Percentiles rank a stretch among this genome's conserved stretches.
These are phyloP conservation scores for Zopfochytrium polystomum DNA, from an alignment of 371 early-diverging fungal genomes.

Conservation along the genomic window DNA sequence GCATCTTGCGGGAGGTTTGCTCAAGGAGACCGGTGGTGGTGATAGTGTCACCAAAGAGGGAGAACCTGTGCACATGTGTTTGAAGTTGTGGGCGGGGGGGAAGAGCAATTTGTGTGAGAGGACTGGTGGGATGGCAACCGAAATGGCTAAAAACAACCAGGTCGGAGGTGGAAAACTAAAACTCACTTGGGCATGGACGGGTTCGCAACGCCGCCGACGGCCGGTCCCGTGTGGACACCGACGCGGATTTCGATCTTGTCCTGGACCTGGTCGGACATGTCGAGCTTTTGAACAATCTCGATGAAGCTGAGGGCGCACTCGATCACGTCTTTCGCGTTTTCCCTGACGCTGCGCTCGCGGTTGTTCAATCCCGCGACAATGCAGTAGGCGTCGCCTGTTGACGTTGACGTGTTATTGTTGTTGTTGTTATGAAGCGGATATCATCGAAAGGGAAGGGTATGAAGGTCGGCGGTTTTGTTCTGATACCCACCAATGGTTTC, in stretches of 20 bases:
- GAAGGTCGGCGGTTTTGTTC: constrained; percentile 12
- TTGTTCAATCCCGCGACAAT: constrained; percentile 28
- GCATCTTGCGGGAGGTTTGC: constrained; percentile 36
- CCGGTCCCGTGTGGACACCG: constrained; percentile 42
- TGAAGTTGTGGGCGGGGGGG: not conserved
- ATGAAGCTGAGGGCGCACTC: constrained; percentile 39
- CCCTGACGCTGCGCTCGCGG: constrained; percentile 6
- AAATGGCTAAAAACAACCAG: too few relatives aligned
- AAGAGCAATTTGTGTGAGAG: not conserved
- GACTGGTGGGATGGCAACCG: too few relatives aligned
- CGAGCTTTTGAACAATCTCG: constrained; percentile 29
- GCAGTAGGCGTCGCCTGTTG: constrained; percentile 33
- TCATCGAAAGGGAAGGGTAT: constrained; percentile 1
- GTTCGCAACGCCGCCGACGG: constrained; percentile 46
- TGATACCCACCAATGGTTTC: constrained; percentile 43
- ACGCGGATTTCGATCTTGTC: constrained; percentile 36
- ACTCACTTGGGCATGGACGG: constrained; percentile 39
- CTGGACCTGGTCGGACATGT: constrained; percentile 40
- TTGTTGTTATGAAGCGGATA: not conserved
- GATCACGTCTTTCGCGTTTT: constrained; percentile 31
- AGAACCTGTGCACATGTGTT: constrained; percentile 18
- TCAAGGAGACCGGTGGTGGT: constrained; percentile 36
- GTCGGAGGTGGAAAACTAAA: too few relatives aligned
- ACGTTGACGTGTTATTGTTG: not conserved
- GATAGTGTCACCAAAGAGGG: constrained; percentile 38